Base-by-base conservation (phyloP, 306 rosid species). In the Cucumis melo region DNA sequence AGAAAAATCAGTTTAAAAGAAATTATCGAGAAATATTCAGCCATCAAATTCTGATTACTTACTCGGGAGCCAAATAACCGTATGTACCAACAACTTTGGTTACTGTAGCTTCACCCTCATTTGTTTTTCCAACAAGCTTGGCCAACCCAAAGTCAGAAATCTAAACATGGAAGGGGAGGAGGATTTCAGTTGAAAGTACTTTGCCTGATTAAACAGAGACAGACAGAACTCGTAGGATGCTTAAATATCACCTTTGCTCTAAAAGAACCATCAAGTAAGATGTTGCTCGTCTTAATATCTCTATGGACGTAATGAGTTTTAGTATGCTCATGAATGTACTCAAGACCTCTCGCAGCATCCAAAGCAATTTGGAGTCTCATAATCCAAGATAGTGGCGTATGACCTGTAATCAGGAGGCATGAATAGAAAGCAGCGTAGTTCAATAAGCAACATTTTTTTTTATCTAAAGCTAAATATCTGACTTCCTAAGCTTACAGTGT, bases 91-190 rank as follows among this genome's bases (percentile, higher is more conserved):
- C 99, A 74, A 94, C 96, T 90, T 88, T 94, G 73, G 99, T 92
- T 16, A 86, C 84, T 10, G 89, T 54, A 76, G 91, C 78, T 80
- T 94, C 99, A 75, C 90, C 99, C n/a, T 94, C 97, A 41, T 84
- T 83, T 44, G 88, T 77, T 86, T 78, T 90, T 29, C 96, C 97
- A 38, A 87, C 90, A 77, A 92, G 97, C 78, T 90, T 94, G 38
- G 99, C 99, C 87, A 94, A 85, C 79, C 99, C 99, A 77, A 94
- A 94, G 86, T 94, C 99, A 77, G 99, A 94, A 83, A 94, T 92
- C 99, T 94, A 64, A 65, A 77, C 61, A 78, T 65, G 78, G 58
- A 44, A 27, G 64, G n/a, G 53, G 63, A 0, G 59, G 51, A 1
- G 59, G 41, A 58, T 75, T 46, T 73, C 8, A 27, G 80, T 67